Conservation (phyloP, 2,329 filamentous ascomycete genomes). For the Penicillium sumatraense region DNA sequence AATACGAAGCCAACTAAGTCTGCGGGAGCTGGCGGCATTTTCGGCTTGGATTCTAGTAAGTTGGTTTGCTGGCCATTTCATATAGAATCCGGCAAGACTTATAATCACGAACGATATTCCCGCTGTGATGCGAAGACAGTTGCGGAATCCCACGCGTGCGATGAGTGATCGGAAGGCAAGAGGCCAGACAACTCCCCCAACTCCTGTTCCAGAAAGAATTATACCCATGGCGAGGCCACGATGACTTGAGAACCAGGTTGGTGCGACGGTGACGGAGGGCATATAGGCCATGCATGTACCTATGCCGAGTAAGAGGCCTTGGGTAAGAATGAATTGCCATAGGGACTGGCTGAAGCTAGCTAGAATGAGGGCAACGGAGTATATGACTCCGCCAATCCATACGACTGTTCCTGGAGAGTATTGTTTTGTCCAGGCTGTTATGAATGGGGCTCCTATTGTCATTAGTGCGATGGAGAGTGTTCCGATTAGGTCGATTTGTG, state of each 20-base stretch:
- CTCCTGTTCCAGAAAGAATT: constrained; percentile 42
- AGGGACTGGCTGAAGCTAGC: constrained; percentile 38
- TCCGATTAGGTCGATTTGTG: constrained; percentile 45
- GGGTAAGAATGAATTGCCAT: constrained; percentile 39
- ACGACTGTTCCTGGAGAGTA: constrained; percentile 37
- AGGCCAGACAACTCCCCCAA: constrained; percentile 45
- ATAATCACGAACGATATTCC: constrained; percentile 36
- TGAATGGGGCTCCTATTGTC: constrained; percentile 41
- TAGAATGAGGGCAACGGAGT: constrained; percentile 31
- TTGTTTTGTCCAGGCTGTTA: constrained; percentile 39
- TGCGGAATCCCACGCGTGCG: constrained; percentile 40
- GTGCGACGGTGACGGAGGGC: constrained; percentile 42
- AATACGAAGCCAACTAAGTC: constrained; percentile 25
- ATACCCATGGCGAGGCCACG: constrained; percentile 46
- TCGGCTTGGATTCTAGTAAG: constrained; percentile 21
- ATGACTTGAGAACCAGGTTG: constrained; percentile 42
- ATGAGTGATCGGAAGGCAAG: constrained; percentile 37
- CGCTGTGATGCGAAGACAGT: constrained; percentile 41
- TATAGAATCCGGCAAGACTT: constrained; percentile 24
- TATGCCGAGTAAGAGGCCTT: constrained; percentile 44
- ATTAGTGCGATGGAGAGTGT: constrained; percentile 42
- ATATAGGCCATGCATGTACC: constrained; percentile 44
- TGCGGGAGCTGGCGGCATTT: constrained; percentile 18
- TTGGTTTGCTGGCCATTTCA: constrained; percentile 33
- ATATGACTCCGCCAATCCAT: constrained; percentile 34